Base-by-base conservation (phyloP, 148 eudicot species). In the Amaranthus hypochondriacus region DNA sequence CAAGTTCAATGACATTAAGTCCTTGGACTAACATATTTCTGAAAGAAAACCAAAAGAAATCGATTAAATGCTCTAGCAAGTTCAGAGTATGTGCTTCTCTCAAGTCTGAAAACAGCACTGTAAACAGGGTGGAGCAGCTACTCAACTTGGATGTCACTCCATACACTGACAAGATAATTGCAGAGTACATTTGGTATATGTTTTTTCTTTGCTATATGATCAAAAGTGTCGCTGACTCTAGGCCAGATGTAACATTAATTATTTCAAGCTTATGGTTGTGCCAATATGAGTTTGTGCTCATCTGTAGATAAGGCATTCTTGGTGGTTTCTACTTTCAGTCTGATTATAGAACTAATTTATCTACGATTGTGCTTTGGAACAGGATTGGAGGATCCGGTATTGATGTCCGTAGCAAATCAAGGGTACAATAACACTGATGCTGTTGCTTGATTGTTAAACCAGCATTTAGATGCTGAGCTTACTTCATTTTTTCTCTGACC, bases 331-430 rank as follows among this genome's bases (percentile, higher is more conserved):
- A 46, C 5, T 21, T 3, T 9, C 10, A 28, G 18, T 49, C 2
- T 12, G 4, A 50, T 67, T 2, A 44, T 51, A 44, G 15, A 60
- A 11, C 44, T 65, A 56, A 48, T 13, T 66, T 13, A 67, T 68
- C 53, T 59, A 9, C 14, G 60, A 21, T 66, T 66, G 9, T 75
- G 49, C 66, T 76, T 2, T 80, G 68, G 73, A 73, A 83, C 87
- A 95, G 99, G 99, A 87, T 95, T 74, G 99, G 99, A 83, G 99
- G 99, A 66, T 44, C 91, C 43, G 99, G 99, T 44, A 87, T 84
- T 62, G 99, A 95, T 75, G 77, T 95, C 28, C 96, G 99, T 55
- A 95, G 99, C 75, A 95, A 95, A 89, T 92, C 99, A 70, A 92
- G 92, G 99, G 99, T 95, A 88, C 59, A 44, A 53, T 64, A 50